A percentile compares a stretch with the other conserved stretches of the same genome.
Conservation (phyloP, 2,329 filamentous ascomycete species). For the Microdochium nivale region DNA sequence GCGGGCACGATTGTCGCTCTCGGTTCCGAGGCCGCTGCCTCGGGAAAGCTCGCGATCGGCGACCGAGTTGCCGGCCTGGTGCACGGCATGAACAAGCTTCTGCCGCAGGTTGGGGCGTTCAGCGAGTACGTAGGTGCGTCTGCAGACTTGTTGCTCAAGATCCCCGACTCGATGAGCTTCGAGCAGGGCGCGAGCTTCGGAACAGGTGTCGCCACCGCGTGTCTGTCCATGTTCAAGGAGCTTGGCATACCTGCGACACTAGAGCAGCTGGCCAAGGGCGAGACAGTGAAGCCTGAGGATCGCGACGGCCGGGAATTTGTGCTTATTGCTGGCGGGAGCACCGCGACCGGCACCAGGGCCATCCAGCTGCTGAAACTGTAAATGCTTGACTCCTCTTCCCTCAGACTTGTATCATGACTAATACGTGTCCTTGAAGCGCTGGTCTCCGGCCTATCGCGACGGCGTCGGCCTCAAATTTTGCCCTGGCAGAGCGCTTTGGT, state of each 20-base stretch:
- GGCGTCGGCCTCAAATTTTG: slow-evolving; percentile 32
- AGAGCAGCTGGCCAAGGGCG: slow-evolving; percentile 7
- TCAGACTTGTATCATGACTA: not conserved
- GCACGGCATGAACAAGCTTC: slow-evolving; percentile 19
- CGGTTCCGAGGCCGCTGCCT: slow-evolving; percentile 2
- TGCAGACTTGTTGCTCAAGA: slow-evolving; percentile 17
- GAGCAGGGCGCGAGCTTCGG: slow-evolving; percentile 20
- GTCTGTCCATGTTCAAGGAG: slow-evolving; percentile 19
- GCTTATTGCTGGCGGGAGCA: slow-evolving; percentile 35
- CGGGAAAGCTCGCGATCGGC: slow-evolving; percentile 18
- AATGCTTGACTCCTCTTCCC: slow-evolving; percentile 1
- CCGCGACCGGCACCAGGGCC: slow-evolving; percentile 30
- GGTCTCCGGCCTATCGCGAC: slow-evolving; percentile 33
- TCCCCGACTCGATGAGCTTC: slow-evolving; percentile 20
- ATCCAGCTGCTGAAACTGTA: slow-evolving; percentile 31
- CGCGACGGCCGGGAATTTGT: slow-evolving; percentile 13
- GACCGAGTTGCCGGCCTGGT: slow-evolving; percentile 26
- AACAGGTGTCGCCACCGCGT: slow-evolving; percentile 16
- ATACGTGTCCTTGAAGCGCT: slow-evolving; percentile 8
- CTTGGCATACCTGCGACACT: slow-evolving; percentile 16
- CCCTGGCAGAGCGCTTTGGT: slow-evolving; percentile 29
- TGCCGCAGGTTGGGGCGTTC: slow-evolving; percentile 22
- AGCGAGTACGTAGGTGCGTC: slow-evolving; percentile 22
- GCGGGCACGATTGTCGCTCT: slow-evolving; percentile 4
- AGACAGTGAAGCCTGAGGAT: not conserved